Evolutionary conservation across 768 basidiomycete genomes (phyloP).

Genomic region (Russula olivacea): DNA sequence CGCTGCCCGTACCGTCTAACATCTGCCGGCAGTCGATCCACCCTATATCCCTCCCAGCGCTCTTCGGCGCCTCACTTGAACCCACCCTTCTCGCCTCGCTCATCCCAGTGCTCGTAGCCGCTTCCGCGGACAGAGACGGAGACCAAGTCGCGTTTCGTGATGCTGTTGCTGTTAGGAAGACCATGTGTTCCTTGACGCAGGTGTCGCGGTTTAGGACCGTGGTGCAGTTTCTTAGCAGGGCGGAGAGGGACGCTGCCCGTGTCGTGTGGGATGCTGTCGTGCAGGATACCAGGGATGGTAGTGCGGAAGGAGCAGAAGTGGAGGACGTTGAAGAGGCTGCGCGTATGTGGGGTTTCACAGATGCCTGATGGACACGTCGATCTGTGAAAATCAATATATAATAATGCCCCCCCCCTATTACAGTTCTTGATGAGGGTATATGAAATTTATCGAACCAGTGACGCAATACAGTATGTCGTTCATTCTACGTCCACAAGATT

Average conservation of each 20-base stretch:
- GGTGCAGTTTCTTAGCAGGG: slow-evolving; percentile 51
- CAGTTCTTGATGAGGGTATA: not conserved
- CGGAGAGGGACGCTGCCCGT: slow-evolving; percentile 47
- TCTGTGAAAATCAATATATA: not conserved
- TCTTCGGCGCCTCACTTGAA: slow-evolving; percentile 70
- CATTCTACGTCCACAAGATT: not conserved
- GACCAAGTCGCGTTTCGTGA: not conserved
- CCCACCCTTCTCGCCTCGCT: slow-evolving; percentile 54
- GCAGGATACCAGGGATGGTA: not conserved
- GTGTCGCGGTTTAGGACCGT: slow-evolving; percentile 63
- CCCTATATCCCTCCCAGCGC: slow-evolving; percentile 47
- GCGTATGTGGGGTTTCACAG: slow-evolving; percentile 13
- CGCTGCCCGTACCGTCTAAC: too few species aligned
- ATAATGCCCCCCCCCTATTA: not conserved
- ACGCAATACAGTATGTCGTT: not conserved
- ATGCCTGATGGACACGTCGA: not conserved
- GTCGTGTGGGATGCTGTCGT: slow-evolving; percentile 31
- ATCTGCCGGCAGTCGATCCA: slow-evolving; percentile 50
- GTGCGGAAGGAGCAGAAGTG: not conserved
- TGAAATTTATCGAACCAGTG: not conserved
- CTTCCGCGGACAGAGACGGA: not conserved
- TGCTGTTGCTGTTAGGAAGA: slow-evolving; percentile 29
- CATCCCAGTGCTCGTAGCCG: slow-evolving; percentile 43
- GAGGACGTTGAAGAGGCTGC: not conserved
- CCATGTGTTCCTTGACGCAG: slow-evolving; percentile 46